Base-by-base conservation (phyloP, 2,329 filamentous ascomycete species). In the Delphinella strobiligena region DNA sequence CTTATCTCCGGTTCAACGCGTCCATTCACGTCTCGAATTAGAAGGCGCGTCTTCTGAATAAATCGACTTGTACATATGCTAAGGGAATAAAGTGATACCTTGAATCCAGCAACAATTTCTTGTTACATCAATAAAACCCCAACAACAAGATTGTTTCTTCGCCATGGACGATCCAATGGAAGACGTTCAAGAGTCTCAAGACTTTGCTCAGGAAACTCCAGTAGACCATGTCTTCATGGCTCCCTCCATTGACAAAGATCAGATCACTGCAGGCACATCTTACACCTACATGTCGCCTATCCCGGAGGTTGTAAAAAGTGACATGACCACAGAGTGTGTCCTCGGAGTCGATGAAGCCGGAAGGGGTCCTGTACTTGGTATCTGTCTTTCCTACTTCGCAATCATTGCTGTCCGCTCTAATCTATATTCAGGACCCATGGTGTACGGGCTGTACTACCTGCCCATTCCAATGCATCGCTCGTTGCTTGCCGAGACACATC, bases 281-380 rank as follows among this genome's bases (percentile, higher is more conserved):
- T 69, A 71, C 46, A 63, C 67, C 8, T 60, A 70, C 45, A 65
- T 62, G 41, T 68, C 66, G 9, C 51, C 60, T 2, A 59, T 69
- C 12, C 66, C 67, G 4, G 41, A 52, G 31, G 50, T 53, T 12
- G 54, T 69, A 14, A 45, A 52, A 15, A 48, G 60, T 5, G 60
- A 68, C 47, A 61, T 63, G 58, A 53, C 54, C 14, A 72, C 68
- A 41, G 72, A 78, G 54, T 91, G 84, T 61, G 80, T 82, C 15
- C 71, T 96, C 16, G 89, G 89, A 46, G 81, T 96, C 37, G 89
- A 96, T 60, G 89, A 96, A 68, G 89, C 89, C 49, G 89, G 89
- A 34, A 78, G 89, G 54, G 89, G 89, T 1, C 89, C 89, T 17
- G 89, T 95, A n/a, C 74, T 96, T 10, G 89, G 84, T 49, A 80